Percentiles rank a stretch among this genome's conserved stretches.
Evolutionary conservation across 1,284 basidiomycete species (phyloP).

Genomic region (Ceratobasidium sp.): DNA sequence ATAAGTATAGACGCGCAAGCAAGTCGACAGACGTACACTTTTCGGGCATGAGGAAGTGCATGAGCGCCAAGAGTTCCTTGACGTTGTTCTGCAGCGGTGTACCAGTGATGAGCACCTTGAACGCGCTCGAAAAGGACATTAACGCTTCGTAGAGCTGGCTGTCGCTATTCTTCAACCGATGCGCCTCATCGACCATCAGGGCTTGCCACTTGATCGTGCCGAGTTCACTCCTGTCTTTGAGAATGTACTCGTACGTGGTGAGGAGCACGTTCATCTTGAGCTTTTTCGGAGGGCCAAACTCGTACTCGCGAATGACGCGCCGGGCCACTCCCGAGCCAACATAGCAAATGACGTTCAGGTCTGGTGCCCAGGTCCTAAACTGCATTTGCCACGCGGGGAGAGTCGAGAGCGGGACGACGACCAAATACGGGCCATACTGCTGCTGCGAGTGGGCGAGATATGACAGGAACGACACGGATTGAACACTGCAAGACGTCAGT

Average conservation of each 20-base stretch:
- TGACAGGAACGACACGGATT: constrained; percentile 94
- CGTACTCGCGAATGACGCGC: constrained; percentile 89
- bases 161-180: constrained; percentile 97
- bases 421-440: constrained; percentile 96
- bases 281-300: constrained; percentile 82
- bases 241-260: constrained; percentile 96
- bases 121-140: constrained; percentile 85
- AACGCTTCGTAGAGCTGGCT: constrained; percentile 97
- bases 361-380: constrained; percentile 94
- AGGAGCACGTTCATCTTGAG: constrained; percentile 96
- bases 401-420: constrained; percentile 97
- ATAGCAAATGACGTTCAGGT: constrained; percentile 96
- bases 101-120: constrained; percentile 96
- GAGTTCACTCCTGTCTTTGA: constrained; percentile 90
- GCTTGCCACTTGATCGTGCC: constrained; percentile 97
- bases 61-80: constrained; percentile 93
- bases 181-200: constrained; percentile 96
- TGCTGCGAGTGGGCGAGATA: constrained; percentile 93
- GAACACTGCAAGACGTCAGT: constrained; percentile 64
- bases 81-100: constrained; percentile 99
- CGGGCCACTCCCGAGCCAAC: constrained; percentile 90
- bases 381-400: constrained; percentile 98
- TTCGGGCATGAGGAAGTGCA: constrained; percentile 99
- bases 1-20: constrained; percentile 4
- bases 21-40: constrained; percentile 70